A percentile compares a stretch with the other conserved stretches of the same genome.
These are phyloP conservation scores for Oehlia diaphana DNA, from an alignment of 192 early-diverging fungal species.

Conservation along the genomic window DNA sequence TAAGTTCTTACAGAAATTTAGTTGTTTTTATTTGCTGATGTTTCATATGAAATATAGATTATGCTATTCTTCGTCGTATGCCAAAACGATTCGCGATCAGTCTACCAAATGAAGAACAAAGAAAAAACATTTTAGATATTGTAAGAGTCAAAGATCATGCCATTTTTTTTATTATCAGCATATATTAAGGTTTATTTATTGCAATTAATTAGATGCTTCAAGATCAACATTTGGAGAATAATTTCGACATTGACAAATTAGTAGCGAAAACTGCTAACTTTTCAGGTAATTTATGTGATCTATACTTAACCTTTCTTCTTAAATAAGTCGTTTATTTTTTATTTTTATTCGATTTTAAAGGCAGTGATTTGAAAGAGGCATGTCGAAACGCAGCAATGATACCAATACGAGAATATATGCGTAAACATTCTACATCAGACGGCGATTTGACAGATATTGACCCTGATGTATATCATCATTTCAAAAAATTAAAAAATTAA, in stretches of 20 bases:
- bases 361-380: constrained; percentile 96
- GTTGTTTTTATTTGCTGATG: background rate
- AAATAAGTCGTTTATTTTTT: background rate
- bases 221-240: constrained; percentile 62
- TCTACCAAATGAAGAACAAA: constrained; percentile 82
- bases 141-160: constrained; percentile 36
- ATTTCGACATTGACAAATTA: constrained; percentile 69
- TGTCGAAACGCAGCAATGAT: constrained; percentile 96
- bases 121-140: constrained; percentile 78
- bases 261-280: constrained; percentile 75
- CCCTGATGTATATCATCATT: constrained; percentile 17
- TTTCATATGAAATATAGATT: constrained; percentile 50
- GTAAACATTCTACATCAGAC: constrained; percentile 30
- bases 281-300: constrained; percentile 40
- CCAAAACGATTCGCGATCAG: constrained; percentile 90
- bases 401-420: constrained; percentile 85
- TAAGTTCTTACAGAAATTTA: background rate
- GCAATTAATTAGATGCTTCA: constrained; percentile 64
- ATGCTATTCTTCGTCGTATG: constrained; percentile 96
- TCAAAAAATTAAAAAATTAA: background rate
- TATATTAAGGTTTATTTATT: background rate
- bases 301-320: background rate
- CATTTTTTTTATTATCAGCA: too few species aligned
- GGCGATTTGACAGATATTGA: constrained; percentile 24
- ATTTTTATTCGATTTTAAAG: constrained; percentile 31